phyloP scores from a whole-genome alignment of 164 flowering plant species.

The Berberis vulgaris region DNA sequence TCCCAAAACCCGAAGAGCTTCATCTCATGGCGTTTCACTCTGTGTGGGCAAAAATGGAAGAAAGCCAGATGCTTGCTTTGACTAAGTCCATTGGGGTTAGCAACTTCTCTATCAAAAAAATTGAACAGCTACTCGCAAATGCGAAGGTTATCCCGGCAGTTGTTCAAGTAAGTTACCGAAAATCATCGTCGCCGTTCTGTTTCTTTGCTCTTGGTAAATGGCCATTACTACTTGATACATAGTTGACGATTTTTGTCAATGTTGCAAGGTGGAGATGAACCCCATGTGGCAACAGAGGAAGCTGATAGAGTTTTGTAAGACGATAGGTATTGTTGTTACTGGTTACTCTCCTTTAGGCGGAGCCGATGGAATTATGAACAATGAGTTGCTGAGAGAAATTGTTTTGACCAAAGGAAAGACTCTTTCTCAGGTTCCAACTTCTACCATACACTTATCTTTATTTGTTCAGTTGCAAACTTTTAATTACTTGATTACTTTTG shows the following conservation, averaged over 20 bases:
- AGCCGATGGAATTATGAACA: conserved; percentile 15
- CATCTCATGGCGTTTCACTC: conserved; percentile 7
- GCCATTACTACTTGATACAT: too few species aligned
- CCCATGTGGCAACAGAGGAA: conserved; percentile 23
- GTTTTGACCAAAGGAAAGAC: conserved; percentile 18
- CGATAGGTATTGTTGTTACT: conserved; percentile 9
- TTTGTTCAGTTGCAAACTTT: background rate
- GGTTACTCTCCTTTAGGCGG: conserved; percentile 30
- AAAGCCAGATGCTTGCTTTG: conserved; percentile 3
- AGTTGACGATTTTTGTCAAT: too few species aligned
- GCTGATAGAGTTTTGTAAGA: conserved; percentile 17
- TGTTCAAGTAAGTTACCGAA: background rate
- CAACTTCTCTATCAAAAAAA: conserved; percentile 4
- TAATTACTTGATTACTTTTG: background rate
- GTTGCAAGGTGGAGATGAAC: conserved; percentile 28
- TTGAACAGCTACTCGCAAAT: background rate
- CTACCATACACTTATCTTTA: background rate
- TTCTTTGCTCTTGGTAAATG: background rate
- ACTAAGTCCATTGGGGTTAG: conserved; percentile 9
- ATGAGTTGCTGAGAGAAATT: conserved; percentile 17
- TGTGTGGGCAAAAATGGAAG: conserved; percentile 7
- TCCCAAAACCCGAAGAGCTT: conserved; percentile 7
- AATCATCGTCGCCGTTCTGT: background rate
- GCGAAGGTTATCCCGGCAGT: conserved; percentile 8
- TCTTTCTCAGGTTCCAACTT: conserved; percentile 21